Evolutionary conservation across 148 eudicot species (phyloP).

Genomic region (Salicornia ramosissima): DNA sequence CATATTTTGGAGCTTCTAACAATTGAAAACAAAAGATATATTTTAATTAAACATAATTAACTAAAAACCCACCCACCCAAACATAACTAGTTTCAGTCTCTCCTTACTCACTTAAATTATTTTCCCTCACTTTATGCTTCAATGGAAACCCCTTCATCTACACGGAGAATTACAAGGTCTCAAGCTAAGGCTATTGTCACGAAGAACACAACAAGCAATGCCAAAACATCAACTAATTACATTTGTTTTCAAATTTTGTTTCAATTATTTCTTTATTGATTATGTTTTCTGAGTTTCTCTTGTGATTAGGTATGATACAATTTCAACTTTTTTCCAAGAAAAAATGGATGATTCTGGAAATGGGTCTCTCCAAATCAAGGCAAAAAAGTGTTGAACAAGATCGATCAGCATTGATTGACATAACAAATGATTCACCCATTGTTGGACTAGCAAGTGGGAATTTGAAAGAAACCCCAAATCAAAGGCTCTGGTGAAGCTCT

Average conservation of each 20-base stretch:
- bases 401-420: constrained; percentile 53
- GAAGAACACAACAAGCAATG: constrained; percentile 2
- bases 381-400: constrained; percentile 34
- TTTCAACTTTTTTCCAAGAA: no score
- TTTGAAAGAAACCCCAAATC: constrained; percentile 51
- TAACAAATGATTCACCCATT: constrained; percentile 88
- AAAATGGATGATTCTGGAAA: constrained; percentile 65
- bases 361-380: constrained; percentile 28
- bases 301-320: background rate
- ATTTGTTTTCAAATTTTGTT: background rate
- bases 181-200: constrained; percentile 38
- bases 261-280: background rate
- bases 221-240: constrained; percentile 23
- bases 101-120: no score
- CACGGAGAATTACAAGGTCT: constrained; percentile 67
- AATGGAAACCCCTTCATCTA: constrained; percentile 83
- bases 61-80: no score
- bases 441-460: constrained; percentile 70
- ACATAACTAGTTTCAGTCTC: no score
- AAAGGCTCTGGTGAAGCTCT: constrained; percentile 91
- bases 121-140: background rate
- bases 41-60: no score
- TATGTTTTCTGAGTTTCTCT: background rate
- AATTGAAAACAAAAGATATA: no score
- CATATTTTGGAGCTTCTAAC: no score